phyloP scores from a whole-genome alignment of 2,329 filamentous ascomycete species.

The Diaporthe sp. region DNA sequence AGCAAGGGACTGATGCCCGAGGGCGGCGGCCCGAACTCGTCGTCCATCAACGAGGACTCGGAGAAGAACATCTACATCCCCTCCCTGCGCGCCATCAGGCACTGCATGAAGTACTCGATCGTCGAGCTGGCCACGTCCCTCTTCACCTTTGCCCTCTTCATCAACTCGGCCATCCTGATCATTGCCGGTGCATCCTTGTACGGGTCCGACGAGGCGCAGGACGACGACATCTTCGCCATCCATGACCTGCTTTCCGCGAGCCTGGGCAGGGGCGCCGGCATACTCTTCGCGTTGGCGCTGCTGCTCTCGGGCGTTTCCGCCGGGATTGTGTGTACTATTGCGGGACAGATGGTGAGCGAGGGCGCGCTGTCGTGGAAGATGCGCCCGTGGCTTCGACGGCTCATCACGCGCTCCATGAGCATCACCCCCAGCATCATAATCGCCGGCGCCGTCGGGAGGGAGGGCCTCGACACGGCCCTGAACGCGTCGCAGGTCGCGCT shows the following conservation, averaged over 20 bases:
- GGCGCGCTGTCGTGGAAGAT: conserved; percentile 83
- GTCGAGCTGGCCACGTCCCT: conserved; percentile 79
- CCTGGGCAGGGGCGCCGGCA: conserved; percentile 82
- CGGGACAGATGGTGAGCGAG: conserved; percentile 90
- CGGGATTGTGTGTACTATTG: conserved; percentile 90
- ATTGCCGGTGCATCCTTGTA: conserved; percentile 85
- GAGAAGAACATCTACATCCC: conserved; percentile 76
- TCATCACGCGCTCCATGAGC: conserved; percentile 83
- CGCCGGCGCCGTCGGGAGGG: conserved; percentile 80
- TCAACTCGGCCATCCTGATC: conserved; percentile 87
- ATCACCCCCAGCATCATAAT: conserved; percentile 89
- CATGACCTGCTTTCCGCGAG: conserved; percentile 78
- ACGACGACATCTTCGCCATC: conserved; percentile 87
- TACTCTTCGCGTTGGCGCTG: conserved; percentile 86
- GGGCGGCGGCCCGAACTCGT: conserved; percentile 49
- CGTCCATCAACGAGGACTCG: conserved; percentile 51
- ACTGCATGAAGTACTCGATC: conserved; percentile 81
- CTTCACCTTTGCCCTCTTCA: conserved; percentile 87
- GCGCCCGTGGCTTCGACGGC: conserved; percentile 82
- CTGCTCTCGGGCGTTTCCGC: conserved; percentile 85
- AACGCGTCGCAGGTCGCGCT: conserved; percentile 84
- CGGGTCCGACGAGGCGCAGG: conserved; percentile 69
- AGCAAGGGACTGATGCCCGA: conserved; percentile 67
- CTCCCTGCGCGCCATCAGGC: conserved; percentile 78
- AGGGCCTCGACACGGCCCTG: conserved; percentile 79